Evolutionary conservation across 2,329 filamentous ascomycete species (phyloP), one percentile per base, ranked within the genome.

Genomic region (Diaporthe capsici): DNA sequence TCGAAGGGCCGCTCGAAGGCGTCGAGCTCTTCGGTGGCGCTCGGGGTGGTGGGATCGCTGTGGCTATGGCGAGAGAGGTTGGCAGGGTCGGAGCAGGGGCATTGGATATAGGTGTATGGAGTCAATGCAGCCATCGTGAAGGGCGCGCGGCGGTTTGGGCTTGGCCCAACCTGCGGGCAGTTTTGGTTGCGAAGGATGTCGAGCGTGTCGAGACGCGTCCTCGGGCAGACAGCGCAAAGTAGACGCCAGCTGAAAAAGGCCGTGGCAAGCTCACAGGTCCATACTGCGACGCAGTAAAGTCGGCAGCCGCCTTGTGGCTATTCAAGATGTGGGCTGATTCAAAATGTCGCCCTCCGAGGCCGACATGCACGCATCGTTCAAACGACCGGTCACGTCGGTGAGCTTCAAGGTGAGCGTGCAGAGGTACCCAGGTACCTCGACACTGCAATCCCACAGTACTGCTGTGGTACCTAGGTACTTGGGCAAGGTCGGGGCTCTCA

Each of bases 1-100:
- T 99, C 94, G 84, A 99, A 98, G 5, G 94, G 93, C 77, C 90
- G 89, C 75, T 95, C 94, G 78, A 95, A 93, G 76, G 94, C 92
- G 70, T 95, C 92, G 39, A 90, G 86, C 4, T 82, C 84, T 5
- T 65, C 44, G 15, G 67, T 47, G 20, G 51, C 44, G 25, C 60
- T 34, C 55, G 76, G 71, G n/a, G 67, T 67, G 13, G 76, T 74
- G 25, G 75, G 78, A 31, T 77, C 74, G 68, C 57, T 76, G 42
- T 83, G 83, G 71, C 84, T 85, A 55, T 70, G 78, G 28, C 78
- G 77, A 28, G 77, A 72, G 51, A 79, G 74, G 22, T 80, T 80
- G 9, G 86, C 84, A 13, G 84, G 82, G 73, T 91, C 89, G 51
- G 90, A 90, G 82, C 91, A 93, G 60, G 91, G 92, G 80, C 91